phyloP scores from a whole-genome alignment of 2,329 filamentous ascomycete genomes.

The Fusarium nematophilum region DNA sequence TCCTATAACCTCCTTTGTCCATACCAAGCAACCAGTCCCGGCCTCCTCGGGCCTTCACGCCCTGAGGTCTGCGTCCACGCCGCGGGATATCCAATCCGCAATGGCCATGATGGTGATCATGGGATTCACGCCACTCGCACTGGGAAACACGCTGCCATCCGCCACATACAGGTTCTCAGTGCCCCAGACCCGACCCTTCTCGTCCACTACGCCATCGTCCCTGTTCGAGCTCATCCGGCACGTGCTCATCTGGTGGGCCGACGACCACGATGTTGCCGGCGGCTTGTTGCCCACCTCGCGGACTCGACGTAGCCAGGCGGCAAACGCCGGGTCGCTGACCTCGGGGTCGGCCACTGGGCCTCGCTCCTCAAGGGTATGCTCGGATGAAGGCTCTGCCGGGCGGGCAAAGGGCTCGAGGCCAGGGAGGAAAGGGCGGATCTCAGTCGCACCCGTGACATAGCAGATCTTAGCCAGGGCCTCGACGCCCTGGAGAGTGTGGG shows the following conservation, averaged over 20 bases:
- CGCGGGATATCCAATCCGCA: constrained; percentile 72
- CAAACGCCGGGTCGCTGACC: constrained; percentile 70
- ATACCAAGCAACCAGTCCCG: constrained; percentile 5
- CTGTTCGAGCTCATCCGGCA: constrained; percentile 74
- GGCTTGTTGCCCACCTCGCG: constrained; percentile 61
- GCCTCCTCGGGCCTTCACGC: constrained; percentile 22
- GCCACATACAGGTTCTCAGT: constrained; percentile 74
- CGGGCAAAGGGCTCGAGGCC: constrained; percentile 72
- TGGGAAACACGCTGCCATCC: constrained; percentile 81
- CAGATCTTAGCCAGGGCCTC: constrained; percentile 79
- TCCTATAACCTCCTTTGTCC: constrained; percentile 10
- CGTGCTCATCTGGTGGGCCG: constrained; percentile 86
- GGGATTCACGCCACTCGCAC: constrained; percentile 82
- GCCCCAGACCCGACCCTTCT: constrained; percentile 72
- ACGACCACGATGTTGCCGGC: constrained; percentile 66
- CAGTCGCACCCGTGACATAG: constrained; percentile 81
- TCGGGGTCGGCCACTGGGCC: constrained; percentile 51
- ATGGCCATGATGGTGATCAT: constrained; percentile 84
- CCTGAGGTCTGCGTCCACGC: constrained; percentile 60
- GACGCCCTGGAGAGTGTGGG: constrained; percentile 77
- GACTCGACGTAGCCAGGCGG: constrained; percentile 67
- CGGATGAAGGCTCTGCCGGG: constrained; percentile 33
- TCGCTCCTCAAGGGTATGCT: constrained; percentile 27
- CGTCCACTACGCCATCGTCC: constrained; percentile 68
- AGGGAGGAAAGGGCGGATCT: constrained; percentile 76